Percentiles rank a stretch among this genome's conserved stretches.
Evolutionary conservation across 768 basidiomycete species (phyloP).

Genomic region (Amanita pseudoporphyria): DNA sequence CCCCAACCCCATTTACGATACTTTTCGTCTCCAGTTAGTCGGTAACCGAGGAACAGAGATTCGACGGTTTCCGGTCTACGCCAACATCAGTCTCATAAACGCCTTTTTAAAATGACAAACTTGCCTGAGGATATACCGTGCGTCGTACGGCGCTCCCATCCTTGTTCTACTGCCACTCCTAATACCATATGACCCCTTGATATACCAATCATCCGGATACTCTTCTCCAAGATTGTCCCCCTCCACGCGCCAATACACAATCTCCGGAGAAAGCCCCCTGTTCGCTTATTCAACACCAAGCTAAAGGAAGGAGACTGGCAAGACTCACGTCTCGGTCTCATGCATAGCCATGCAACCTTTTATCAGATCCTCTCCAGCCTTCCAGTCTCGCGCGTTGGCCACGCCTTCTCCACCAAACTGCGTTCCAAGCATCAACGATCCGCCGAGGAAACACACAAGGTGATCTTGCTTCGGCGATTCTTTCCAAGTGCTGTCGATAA

Average conservation of each 20-base stretch:
- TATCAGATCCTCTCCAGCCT: conserved; percentile 70
- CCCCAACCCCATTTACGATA: conserved; percentile 85
- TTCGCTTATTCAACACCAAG: neutral
- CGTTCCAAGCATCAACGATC: conserved; percentile 84
- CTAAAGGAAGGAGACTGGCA: neutral
- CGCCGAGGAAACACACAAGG: conserved; percentile 91
- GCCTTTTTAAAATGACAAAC: conserved; percentile 10
- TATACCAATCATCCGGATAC: conserved; percentile 71
- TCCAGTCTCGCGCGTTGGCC: conserved; percentile 65
- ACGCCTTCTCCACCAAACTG: conserved; percentile 43
- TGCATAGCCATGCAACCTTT: conserved; percentile 84
- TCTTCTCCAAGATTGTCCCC: conserved; percentile 31
- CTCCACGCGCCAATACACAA: conserved; percentile 72
- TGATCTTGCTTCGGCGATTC: conserved; percentile 83
- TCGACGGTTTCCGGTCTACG: conserved; percentile 86
- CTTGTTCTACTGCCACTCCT: conserved; percentile 11
- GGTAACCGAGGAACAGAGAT: conserved; percentile 85
- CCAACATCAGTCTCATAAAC: neutral
- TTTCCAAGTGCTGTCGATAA: neutral
- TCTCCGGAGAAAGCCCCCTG: conserved; percentile 83
- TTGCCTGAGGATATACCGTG: conserved; percentile 83
- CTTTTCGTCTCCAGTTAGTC: conserved; percentile 72
- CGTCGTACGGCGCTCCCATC: conserved; percentile 58
- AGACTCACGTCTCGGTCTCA: conserved; percentile 66
- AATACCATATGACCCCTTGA: conserved; percentile 47